Evolutionary conservation across 176 grass and related monocot species (phyloP).

Genomic region (Themeda triandra): DNA sequence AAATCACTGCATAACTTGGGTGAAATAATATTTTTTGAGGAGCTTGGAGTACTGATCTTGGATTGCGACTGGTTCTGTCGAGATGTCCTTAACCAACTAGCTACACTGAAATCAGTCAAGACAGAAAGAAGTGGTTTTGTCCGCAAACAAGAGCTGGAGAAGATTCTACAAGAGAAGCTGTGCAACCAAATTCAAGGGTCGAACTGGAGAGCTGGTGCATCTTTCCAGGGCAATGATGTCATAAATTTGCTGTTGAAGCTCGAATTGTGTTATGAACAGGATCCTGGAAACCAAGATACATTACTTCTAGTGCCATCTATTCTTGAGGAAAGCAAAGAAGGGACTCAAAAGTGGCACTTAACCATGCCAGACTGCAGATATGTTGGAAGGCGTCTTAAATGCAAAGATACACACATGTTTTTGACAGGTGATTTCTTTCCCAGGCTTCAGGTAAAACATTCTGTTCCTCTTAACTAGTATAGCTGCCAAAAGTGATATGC

Average conservation of each 20-base stretch:
- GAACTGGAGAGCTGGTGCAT: slow-evolving; percentile 43
- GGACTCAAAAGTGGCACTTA: slow-evolving; percentile 51
- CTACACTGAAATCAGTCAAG: slow-evolving; percentile 50
- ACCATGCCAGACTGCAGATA: slow-evolving; percentile 52
- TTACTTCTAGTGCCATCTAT: slow-evolving; percentile 68
- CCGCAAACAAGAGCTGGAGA: slow-evolving; percentile 66
- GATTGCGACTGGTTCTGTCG: slow-evolving; percentile 73
- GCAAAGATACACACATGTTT: slow-evolving; percentile 66
- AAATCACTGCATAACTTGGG: slow-evolving; percentile 69
- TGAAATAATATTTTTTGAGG: slow-evolving; percentile 81
- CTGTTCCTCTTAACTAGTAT: neutral
- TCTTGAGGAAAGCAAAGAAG: slow-evolving; percentile 61
- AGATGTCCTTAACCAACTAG: slow-evolving; percentile 59
- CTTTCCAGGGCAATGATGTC: slow-evolving; percentile 63
- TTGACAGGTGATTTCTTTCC: slow-evolving; percentile 80
- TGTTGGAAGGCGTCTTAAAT: slow-evolving; percentile 71
- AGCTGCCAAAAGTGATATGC: neutral
- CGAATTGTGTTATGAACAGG: slow-evolving; percentile 84
- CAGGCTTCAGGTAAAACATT: slow-evolving; percentile 66
- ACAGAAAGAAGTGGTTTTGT: slow-evolving; percentile 67
- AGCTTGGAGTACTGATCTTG: slow-evolving; percentile 68
- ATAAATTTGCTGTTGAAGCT: slow-evolving; percentile 80
- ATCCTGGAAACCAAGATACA: slow-evolving; percentile 67
- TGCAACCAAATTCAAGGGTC: slow-evolving; percentile 35
- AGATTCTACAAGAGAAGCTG: slow-evolving; percentile 53